Percentiles rank a stretch among this genome's conserved stretches.
Conservation (phyloP, 1,284 basidiomycete genomes). For the Moesziomyces parantarcticus region DNA sequence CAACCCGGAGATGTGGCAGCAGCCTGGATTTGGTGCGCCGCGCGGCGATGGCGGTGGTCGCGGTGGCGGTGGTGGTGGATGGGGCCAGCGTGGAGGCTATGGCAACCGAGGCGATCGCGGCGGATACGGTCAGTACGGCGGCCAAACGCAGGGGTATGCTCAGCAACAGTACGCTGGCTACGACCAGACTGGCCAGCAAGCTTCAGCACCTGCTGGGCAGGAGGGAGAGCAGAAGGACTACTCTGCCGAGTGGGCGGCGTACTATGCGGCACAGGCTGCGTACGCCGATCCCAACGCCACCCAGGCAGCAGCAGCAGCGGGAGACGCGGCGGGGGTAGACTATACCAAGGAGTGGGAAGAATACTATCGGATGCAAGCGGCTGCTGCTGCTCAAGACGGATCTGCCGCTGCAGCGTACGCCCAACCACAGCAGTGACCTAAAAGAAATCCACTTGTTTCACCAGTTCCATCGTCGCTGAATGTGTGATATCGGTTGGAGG, state of each 20-base stretch:
- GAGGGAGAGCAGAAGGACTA: conserved; percentile 57
- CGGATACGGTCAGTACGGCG: neutral
- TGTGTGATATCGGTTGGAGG: neutral
- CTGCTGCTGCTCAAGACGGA: conserved; percentile 36
- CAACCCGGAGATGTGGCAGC: conserved; percentile 64
- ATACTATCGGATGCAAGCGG: conserved; percentile 56
- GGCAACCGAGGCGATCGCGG: conserved; percentile 24
- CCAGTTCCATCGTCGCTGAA: neutral
- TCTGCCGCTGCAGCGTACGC: conserved; percentile 20
- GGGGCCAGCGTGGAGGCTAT: conserved; percentile 28
- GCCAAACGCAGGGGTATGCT: neutral
- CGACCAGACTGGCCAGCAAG: conserved; percentile 12
- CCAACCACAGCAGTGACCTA: neutral
- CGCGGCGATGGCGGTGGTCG: conserved; percentile 25
- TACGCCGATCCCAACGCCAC: conserved; percentile 25
- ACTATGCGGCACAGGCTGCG: conserved; percentile 60
- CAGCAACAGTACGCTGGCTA: conserved; percentile 11
- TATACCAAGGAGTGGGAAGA: conserved; percentile 67
- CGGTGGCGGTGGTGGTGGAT: conserved; percentile 25
- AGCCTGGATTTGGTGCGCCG: conserved; percentile 44
- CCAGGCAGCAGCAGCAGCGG: conserved; percentile 16
- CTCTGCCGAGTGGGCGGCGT: conserved; percentile 66
- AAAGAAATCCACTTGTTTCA: neutral
- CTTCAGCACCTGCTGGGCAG: neutral
- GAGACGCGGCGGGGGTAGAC: conserved; percentile 30